phyloP scores from a whole-genome alignment of 1,139 yeast genomes.

The Ogataea hybrid region DNA sequence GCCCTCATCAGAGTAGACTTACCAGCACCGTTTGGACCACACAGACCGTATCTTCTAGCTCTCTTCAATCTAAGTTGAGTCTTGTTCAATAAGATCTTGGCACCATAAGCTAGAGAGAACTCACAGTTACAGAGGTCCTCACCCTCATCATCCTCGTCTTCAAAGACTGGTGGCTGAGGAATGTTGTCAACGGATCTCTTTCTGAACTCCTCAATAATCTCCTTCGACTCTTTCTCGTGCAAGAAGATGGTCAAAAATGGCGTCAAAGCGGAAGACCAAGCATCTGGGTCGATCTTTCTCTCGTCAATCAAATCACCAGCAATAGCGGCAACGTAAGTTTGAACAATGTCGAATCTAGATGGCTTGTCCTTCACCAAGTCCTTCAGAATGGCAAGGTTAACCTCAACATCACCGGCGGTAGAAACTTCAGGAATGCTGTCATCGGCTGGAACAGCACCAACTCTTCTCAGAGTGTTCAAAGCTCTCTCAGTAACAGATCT shows the following conservation, averaged over 20 bases:
- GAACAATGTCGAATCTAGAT: slow-evolving; percentile 74
- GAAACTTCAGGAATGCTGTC: slow-evolving; percentile 95
- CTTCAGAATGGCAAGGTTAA: slow-evolving; percentile 80
- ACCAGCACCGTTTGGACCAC: slow-evolving; percentile 99
- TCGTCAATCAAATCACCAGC: slow-evolving; percentile 99
- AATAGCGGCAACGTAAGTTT: slow-evolving; percentile 86
- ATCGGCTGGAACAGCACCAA: slow-evolving; percentile 91
- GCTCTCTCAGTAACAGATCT: slow-evolving; percentile 98
- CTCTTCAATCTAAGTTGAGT: slow-evolving; percentile 99
- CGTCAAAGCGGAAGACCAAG: slow-evolving; percentile 86
- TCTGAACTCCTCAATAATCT: slow-evolving; percentile 91
- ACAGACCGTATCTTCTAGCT: slow-evolving; percentile 99
- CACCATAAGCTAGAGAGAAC: slow-evolving; percentile 99
- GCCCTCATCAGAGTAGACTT: slow-evolving; percentile 99
- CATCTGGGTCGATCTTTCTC: slow-evolving; percentile 88
- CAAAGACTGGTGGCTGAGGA: slow-evolving; percentile 93
- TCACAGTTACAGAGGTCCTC: slow-evolving; percentile 99
- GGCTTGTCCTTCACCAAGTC: slow-evolving; percentile 69
- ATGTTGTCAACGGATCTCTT: slow-evolving; percentile 96
- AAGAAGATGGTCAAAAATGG: slow-evolving; percentile 95
- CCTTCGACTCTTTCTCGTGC: slow-evolving; percentile 91
- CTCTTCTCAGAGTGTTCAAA: slow-evolving; percentile 95
- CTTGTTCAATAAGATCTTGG: slow-evolving; percentile 98
- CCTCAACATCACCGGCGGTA: slow-evolving; percentile 93
- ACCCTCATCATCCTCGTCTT: slow-evolving; percentile 99